Evolutionary conservation across 495 filamentous ascomycete species (phyloP).

Genomic region (Thozetella sp.): DNA sequence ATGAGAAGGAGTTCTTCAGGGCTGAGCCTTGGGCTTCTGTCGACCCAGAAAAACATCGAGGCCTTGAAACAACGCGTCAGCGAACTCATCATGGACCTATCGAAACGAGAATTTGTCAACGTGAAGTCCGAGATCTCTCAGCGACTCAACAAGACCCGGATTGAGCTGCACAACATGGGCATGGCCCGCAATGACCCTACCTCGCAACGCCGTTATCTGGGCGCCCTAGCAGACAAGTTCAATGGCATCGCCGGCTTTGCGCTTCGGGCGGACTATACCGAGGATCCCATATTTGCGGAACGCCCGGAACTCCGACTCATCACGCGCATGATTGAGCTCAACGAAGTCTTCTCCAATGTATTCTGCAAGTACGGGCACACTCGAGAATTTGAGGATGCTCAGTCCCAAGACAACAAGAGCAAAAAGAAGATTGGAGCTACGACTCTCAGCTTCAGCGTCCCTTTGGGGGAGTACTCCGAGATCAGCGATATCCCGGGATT

Average conservation of each 20-base stretch:
- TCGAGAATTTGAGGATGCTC: slow-evolving; percentile 24
- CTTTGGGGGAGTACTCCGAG: slow-evolving; percentile 15
- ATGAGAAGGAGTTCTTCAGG: slow-evolving; percentile 39
- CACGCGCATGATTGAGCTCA: slow-evolving; percentile 42
- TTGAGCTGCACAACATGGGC: not conserved
- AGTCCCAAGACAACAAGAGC: slow-evolving; percentile 2
- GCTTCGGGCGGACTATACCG: slow-evolving; percentile 37
- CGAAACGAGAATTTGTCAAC: slow-evolving; percentile 44
- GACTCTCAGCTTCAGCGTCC: not conserved
- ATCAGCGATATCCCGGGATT: slow-evolving; percentile 17
- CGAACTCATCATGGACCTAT: slow-evolving; percentile 33
- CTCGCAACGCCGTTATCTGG: slow-evolving; percentile 42
- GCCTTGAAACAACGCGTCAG: slow-evolving; percentile 40
- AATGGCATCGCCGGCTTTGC: slow-evolving; percentile 33
- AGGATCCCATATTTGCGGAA: slow-evolving; percentile 34
- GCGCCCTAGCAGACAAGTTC: slow-evolving; percentile 41
- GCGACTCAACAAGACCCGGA: not conserved
- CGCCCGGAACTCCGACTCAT: slow-evolving; percentile 32
- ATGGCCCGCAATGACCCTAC: slow-evolving; percentile 14
- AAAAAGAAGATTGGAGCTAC: not conserved
- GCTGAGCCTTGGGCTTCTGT: slow-evolving; percentile 28
- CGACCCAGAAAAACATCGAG: slow-evolving; percentile 38
- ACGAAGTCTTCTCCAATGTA: slow-evolving; percentile 36
- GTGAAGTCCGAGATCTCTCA: slow-evolving; percentile 35
- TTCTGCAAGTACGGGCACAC: slow-evolving; percentile 37